Conservation (phyloP, 164 flowering plant species). For the Berberis vulgaris region DNA sequence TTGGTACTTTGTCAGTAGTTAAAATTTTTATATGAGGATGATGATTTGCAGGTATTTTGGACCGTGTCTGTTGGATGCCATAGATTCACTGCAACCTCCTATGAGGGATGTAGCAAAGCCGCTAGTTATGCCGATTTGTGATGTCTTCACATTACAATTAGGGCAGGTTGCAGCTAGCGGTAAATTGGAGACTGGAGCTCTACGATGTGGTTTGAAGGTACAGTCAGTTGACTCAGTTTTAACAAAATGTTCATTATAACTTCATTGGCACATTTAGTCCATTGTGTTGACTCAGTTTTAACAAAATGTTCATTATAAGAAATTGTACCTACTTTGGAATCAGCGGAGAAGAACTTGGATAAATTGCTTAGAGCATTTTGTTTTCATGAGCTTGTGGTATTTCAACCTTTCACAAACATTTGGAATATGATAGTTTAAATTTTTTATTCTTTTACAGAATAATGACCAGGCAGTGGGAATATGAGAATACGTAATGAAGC, state of each 20-base stretch:
- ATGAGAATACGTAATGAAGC: too few relatives aligned
- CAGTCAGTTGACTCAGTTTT: background rate
- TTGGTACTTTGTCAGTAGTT: background rate
- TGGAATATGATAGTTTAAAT: too few relatives aligned
- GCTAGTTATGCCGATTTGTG: slow-evolving; percentile 86
- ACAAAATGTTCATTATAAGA: background rate
- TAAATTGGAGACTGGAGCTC: slow-evolving; percentile 88
- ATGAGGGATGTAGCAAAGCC: slow-evolving; percentile 73
- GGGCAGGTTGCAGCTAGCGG: slow-evolving; percentile 81
- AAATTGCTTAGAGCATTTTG: too few relatives aligned
- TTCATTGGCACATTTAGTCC: slow-evolving; percentile 21
- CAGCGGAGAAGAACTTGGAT: too few relatives aligned
- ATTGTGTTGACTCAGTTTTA: background rate
- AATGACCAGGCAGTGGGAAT: too few relatives aligned
- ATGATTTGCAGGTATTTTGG: slow-evolving; percentile 71
- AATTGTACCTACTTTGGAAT: too few relatives aligned
- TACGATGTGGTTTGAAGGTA: slow-evolving; percentile 81
- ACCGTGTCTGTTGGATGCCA: slow-evolving; percentile 65
- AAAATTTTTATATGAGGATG: background rate
- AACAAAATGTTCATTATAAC: background rate
- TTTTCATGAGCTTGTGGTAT: too few relatives aligned
- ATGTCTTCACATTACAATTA: slow-evolving; percentile 48
- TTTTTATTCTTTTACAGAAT: too few relatives aligned
- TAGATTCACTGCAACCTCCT: slow-evolving; percentile 77
- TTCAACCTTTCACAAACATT: too few relatives aligned